These are phyloP conservation scores for Rutstroemia sp. DNA, from an alignment of 2,329 filamentous ascomycete genomes.

Conservation along the genomic window DNA sequence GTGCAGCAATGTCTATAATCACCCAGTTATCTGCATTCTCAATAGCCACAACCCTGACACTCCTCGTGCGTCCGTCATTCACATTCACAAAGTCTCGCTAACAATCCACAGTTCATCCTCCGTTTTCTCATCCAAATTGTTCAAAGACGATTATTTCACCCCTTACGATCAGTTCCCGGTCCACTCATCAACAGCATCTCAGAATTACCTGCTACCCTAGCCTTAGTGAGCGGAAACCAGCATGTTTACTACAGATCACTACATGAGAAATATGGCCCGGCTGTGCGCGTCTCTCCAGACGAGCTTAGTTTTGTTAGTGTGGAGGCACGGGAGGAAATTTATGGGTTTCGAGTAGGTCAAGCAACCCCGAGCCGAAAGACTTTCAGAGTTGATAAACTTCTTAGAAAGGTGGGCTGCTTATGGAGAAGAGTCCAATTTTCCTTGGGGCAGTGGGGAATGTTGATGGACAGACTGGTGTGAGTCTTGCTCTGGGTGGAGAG, in stretches of 20 bases:
- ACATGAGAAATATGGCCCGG: constrained; percentile 13
- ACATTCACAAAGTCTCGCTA: no score
- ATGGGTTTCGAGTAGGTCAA: constrained; percentile 2
- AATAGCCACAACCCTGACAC: no score
- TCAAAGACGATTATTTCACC: not conserved
- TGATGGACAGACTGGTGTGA: constrained; percentile 7
- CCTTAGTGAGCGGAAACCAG: not conserved
- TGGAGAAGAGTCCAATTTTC: constrained; percentile 9
- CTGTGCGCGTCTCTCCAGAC: constrained; percentile 27
- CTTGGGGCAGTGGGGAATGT: constrained; percentile 6
- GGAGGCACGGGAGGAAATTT: not conserved
- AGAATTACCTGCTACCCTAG: not conserved
- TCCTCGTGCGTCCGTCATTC: no score
- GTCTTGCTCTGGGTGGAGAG: constrained; percentile 2
- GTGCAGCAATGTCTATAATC: no score
- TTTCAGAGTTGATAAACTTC: not conserved
- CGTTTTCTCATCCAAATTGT: not conserved
- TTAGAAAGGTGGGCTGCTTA: not conserved
- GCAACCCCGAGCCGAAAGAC: not conserved
- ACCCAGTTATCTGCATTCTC: no score
- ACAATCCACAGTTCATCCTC: no score
- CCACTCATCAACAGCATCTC: not conserved
- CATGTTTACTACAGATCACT: not conserved
- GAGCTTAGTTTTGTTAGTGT: constrained; percentile 24
- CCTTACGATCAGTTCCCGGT: not conserved